Evolutionary conservation across 768 basidiomycete genomes (phyloP).

Genomic region (Trametes elegans): DNA sequence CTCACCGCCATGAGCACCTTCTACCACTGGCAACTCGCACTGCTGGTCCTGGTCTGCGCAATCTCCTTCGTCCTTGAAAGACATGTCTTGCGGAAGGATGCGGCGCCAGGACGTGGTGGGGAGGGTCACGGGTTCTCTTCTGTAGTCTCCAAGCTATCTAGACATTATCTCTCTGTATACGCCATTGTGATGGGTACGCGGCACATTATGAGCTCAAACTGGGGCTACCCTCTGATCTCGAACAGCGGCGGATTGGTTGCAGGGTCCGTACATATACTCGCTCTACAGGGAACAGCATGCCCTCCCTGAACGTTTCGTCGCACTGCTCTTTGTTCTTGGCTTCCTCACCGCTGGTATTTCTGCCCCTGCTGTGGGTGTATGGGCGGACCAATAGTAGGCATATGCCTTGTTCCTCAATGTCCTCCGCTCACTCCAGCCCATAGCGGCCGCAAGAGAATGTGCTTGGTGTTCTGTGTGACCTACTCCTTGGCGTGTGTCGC

Average conservation of each 20-base stretch:
- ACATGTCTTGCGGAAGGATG: conserved; percentile 20
- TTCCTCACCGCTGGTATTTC: conserved; percentile 68
- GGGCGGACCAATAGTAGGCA: conserved; percentile 75
- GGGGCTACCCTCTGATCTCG: neutral
- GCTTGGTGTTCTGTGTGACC: conserved; percentile 68
- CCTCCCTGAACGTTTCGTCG: conserved; percentile 62
- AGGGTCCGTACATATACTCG: conserved; percentile 78
- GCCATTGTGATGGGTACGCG: conserved; percentile 69
- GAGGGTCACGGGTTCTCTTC: too few species aligned
- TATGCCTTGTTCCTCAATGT: neutral
- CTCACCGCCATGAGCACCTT: conserved; percentile 16
- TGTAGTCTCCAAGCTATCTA: conserved; percentile 25
- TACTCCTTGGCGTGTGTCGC: conserved; percentile 60
- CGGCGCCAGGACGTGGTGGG: neutral
- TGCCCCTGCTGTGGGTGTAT: conserved; percentile 70
- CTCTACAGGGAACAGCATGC: conserved; percentile 67
- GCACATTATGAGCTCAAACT: conserved; percentile 3
- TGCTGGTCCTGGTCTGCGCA: conserved; percentile 22
- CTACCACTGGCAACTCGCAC: conserved; percentile 30
- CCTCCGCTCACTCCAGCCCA: neutral
- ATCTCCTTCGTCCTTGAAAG: conserved; percentile 22
- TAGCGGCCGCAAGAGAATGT: conserved; percentile 67
- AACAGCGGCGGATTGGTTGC: conserved; percentile 43
- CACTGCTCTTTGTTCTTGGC: conserved; percentile 74
- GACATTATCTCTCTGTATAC: conserved; percentile 65